phyloP scores from a whole-genome alignment of 768 basidiomycete genomes.

The Collybiopsis confluens region DNA sequence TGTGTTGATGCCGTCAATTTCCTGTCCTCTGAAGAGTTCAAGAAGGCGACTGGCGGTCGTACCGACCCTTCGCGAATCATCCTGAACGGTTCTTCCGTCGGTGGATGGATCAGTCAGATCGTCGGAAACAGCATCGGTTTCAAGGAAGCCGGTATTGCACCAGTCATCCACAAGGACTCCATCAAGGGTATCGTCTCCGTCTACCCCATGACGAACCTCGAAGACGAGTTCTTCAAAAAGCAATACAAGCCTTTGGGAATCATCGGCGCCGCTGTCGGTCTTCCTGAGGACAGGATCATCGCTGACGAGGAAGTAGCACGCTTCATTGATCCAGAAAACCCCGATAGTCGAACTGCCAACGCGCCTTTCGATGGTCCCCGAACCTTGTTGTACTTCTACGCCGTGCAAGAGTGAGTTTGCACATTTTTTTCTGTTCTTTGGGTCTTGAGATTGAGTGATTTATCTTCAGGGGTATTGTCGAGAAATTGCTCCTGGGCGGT shows the following conservation, averaged over 20 bases:
- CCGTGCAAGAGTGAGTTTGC: constrained; percentile 34
- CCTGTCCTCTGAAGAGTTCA: constrained; percentile 24
- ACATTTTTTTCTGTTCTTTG: too few species aligned
- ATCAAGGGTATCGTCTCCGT: constrained; percentile 29
- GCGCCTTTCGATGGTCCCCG: constrained; percentile 22
- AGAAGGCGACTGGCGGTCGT: constrained; percentile 20
- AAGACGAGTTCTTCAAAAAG: constrained; percentile 32
- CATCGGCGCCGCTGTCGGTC: too few species aligned
- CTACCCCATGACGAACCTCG: constrained; percentile 34
- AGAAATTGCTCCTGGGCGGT: constrained; percentile 25
- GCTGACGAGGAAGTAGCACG: constrained; percentile 22
- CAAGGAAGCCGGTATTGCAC: constrained; percentile 24
- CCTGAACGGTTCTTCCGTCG: constrained; percentile 34
- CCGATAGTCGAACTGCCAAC: constrained; percentile 18
- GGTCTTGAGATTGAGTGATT: neutral
- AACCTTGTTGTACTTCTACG: constrained; percentile 32
- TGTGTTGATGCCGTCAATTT: constrained; percentile 30
- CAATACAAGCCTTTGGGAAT: constrained; percentile 30
- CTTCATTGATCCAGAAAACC: constrained; percentile 24
- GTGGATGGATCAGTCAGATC: constrained; percentile 33
- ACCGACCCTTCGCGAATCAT: constrained; percentile 28
- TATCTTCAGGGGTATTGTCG: constrained; percentile 23
- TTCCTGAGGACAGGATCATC: too few species aligned
- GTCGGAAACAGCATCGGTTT: constrained; percentile 32
- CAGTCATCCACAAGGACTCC: constrained; percentile 19